Evolutionary conservation across 139 green algal genomes (phyloP), one percentile per base, ranked within the genome.

Genomic region (Chlamydomonas eustigma): DNA sequence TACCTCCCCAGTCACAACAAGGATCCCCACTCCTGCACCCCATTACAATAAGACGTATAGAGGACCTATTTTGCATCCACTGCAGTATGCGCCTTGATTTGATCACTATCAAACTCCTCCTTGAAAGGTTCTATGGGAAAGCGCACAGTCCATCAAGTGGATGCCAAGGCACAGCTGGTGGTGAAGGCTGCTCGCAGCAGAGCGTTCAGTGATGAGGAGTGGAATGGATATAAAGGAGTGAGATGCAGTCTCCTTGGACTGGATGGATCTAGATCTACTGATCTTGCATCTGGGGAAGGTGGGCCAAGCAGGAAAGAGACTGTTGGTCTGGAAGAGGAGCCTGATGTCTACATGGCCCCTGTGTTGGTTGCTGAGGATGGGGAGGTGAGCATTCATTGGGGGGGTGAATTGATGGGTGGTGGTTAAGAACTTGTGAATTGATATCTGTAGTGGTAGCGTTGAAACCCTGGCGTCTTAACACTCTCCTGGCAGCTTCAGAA

Each of bases 71-170:
- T n/a, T n/a, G n/a, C n/a, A n/a, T n/a, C n/a, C n/a, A n/a, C n/a
- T n/a, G n/a, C n/a, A n/a, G n/a, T n/a, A n/a, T n/a, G n/a, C n/a
- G n/a, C n/a, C n/a, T n/a, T n/a, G n/a, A n/a, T n/a, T n/a, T n/a
- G n/a, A n/a, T n/a, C n/a, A n/a, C n/a, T n/a, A n/a, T n/a, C n/a
- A n/a, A n/a, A n/a, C n/a, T n/a, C n/a, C n/a, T n/a, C n/a, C n/a
- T n/a, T n/a, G n/a, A n/a, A n/a, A 75, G 93, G 93, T 5, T 90
- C 85, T 22, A 80, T 97, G 80, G 93, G 93, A 28, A 80, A 84
- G 50, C 86, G 93, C 50, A 97, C 93, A 4, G 87, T 85, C 35
- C 92, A 97, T 82, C 93, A 97, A 80, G 6, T 84, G 36, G 92
- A 97, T 58, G 71, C 91, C 36, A 93, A 94, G 79, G 91, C 90